These are phyloP conservation scores for Nitzschia palea DNA, from an alignment of 108 stramenopile species.

Conservation along the genomic window DNA sequence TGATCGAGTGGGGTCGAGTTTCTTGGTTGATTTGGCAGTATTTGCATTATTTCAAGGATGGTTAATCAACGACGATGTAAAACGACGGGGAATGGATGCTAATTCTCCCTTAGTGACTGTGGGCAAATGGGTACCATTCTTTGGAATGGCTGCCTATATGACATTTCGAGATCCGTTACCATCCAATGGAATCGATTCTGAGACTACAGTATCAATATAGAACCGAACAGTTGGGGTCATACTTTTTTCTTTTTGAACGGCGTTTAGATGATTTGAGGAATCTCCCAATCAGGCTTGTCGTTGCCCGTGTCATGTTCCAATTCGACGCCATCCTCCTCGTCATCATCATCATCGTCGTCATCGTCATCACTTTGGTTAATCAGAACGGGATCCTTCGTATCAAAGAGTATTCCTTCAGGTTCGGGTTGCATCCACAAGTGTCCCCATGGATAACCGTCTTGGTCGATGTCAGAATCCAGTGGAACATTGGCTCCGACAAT, in stretches of 20 bases:
- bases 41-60: conserved; percentile 88
- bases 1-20: conserved; percentile 84
- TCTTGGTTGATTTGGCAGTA: conserved; percentile 82
- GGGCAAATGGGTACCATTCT: conserved; percentile 82
- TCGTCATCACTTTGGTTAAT: neutral
- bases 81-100: conserved; percentile 56
- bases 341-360: neutral
- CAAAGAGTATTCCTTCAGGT: conserved; percentile 18
- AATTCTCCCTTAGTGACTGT: conserved; percentile 42
- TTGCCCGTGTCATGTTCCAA: neutral
- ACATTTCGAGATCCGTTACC: conserved; percentile 45
- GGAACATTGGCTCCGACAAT: conserved; percentile 52
- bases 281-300: conserved; percentile 11
- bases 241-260: no score
- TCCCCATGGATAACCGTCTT: conserved; percentile 70
- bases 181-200: neutral
- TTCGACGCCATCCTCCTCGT: neutral
- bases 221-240: no score
- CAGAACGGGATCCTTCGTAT: neutral
- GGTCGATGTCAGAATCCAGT: conserved; percentile 50
- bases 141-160: conserved; percentile 80
- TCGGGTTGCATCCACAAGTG: conserved; percentile 76
- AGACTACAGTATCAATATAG: conserved; percentile 6
- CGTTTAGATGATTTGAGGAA: conserved; percentile 2
- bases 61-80: conserved; percentile 86